Base-by-base conservation (phyloP, 495 filamentous ascomycete species). In the Ramalina intermedia region DNA sequence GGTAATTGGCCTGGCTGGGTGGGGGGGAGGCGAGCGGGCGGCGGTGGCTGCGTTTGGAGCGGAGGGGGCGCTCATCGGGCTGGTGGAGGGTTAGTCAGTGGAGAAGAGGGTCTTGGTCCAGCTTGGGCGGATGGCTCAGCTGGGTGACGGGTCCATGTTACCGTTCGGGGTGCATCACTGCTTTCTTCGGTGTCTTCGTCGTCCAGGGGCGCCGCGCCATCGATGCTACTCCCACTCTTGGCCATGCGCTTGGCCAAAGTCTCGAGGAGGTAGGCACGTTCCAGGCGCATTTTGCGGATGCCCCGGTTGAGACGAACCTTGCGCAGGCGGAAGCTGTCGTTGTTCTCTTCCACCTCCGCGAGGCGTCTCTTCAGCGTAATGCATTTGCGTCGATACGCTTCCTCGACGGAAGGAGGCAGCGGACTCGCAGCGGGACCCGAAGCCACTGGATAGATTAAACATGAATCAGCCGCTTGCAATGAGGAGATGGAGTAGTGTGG, bases 351-450 rank as follows among this genome's bases (percentile, higher is more conserved):
- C 58, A 96, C 82, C 60, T 96, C 90, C 50, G 73, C 79, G 47
- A 94, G 82, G 37, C 93, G 86, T 55, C 82, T 81, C 66, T 91
- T 93, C 17, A 99, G 78, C 54, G 91, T 82, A 67, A 94, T 88
- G 64, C 93, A 96, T 77, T 99, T 99, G 58, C 82, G 78, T 57
- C 90, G 87, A 68, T 99, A 99, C 47, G 90, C 88, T 58, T 85
- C 80, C 66, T 99, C 93, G 40, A 96, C 87, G 26, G 89, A 94
- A 17, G 91, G 89, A 13, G 91, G 87, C n/a, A 89, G 75, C 35
- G 79, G 64, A 1, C 80, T 77, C 21, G 80, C 74, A 38, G 69
- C 60, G 17, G 63, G 50, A 36, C 53, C 61, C 41, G 69, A 62
- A 48, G 71, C 74, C 66, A 62, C 58, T 60, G 52, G 21, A 37